A percentile compares a stretch with the other conserved stretches of the same genome.
phyloP scores from a whole-genome alignment of 2,329 filamentous ascomycete genomes.

The Colletotrichum viniferum region DNA sequence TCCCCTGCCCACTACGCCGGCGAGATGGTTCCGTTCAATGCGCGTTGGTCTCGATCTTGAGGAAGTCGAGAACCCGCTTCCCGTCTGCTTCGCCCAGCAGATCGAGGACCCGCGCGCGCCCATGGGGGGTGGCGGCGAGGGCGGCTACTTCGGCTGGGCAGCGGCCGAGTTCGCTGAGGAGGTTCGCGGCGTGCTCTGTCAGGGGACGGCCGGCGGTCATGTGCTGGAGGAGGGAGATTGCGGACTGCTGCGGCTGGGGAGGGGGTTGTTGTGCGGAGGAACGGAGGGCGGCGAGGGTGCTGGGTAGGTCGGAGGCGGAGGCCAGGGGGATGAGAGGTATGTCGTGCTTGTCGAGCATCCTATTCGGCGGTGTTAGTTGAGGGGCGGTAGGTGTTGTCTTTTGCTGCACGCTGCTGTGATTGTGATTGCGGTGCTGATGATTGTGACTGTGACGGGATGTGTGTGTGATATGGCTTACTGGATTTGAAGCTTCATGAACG shows the following conservation, averaged over 20 bases:
- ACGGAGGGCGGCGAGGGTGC: slow-evolving; percentile 42
- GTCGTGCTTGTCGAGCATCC: slow-evolving; percentile 35
- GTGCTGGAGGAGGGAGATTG: neutral
- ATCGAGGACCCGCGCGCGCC: slow-evolving; percentile 24
- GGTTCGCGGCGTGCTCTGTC: slow-evolving; percentile 26
- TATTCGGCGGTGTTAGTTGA: slow-evolving; percentile 19
- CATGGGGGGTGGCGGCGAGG: slow-evolving; percentile 23
- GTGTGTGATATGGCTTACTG: slow-evolving; percentile 33
- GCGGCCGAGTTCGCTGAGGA: slow-evolving; percentile 32
- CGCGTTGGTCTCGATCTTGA: slow-evolving; percentile 24
- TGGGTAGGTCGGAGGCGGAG: slow-evolving; percentile 36
- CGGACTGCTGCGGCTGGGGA: neutral
- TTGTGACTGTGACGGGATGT: neutral
- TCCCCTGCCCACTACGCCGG: neutral
- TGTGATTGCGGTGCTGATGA: neutral
- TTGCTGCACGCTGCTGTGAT: neutral
- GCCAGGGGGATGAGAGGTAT: slow-evolving; percentile 49
- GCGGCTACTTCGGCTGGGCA: slow-evolving; percentile 30
- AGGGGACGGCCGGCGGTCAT: slow-evolving; percentile 28
- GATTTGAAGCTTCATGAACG: slow-evolving; percentile 48
- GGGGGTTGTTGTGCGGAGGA: slow-evolving; percentile 1
- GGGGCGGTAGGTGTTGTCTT: too few species aligned
- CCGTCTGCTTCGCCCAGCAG: slow-evolving; percentile 34
- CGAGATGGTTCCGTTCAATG: neutral
- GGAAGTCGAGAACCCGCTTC: slow-evolving; percentile 32